These are phyloP conservation scores for Mycena albidolilacea DNA, from an alignment of 768 basidiomycete species.

Conservation along the genomic window DNA sequence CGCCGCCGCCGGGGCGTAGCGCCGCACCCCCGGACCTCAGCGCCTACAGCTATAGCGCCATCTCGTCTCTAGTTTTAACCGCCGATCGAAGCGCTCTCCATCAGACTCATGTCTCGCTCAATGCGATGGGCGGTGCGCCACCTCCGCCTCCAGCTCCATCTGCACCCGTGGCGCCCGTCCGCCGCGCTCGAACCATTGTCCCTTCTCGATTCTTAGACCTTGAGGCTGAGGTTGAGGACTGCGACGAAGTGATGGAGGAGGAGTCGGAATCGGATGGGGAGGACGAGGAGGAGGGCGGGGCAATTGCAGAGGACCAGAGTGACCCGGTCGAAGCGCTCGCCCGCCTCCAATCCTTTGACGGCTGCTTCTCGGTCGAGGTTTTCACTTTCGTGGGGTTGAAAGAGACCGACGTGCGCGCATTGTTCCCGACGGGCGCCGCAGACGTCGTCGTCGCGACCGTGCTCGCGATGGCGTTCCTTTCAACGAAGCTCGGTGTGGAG, in stretches of 20 bases:
- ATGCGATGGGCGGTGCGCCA: too few species aligned
- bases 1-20: background rate
- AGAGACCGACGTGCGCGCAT: background rate
- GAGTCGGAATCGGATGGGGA: too few species aligned
- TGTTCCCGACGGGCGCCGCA: conserved; percentile 1
- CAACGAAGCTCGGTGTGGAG: conserved; percentile 7
- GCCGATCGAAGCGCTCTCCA: background rate
- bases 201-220: too few species aligned
- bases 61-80: background rate
- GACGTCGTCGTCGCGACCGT: conserved; percentile 27
- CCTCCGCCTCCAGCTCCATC: too few species aligned
- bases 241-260: too few species aligned
- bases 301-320: too few species aligned
- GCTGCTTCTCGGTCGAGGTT: conserved; percentile 20
- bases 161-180: too few species aligned
- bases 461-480: conserved; percentile 35
- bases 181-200: too few species aligned
- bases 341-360: conserved; percentile 35
- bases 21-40: background rate
- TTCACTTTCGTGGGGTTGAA: background rate
- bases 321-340: conserved; percentile 32
- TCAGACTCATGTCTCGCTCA: too few species aligned
- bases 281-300: too few species aligned
- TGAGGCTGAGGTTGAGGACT: too few species aligned
- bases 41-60: background rate